phyloP scores from a whole-genome alignment of 2,329 filamentous ascomycete genomes.

The Curvularia sp. region DNA sequence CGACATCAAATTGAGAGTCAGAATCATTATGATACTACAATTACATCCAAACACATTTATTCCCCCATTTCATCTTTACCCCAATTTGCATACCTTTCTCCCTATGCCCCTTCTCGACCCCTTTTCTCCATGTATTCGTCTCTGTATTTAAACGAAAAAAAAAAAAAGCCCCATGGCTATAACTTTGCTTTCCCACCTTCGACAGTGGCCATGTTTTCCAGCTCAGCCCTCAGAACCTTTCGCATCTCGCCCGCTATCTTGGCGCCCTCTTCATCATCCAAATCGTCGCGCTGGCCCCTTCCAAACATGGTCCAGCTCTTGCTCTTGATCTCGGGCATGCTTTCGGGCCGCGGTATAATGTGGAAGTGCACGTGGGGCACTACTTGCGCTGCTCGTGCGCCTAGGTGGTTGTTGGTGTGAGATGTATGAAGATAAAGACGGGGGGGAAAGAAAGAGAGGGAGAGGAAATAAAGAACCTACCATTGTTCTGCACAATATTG shows the following conservation, averaged over 20 bases:
- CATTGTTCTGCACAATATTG: conserved; percentile 98
- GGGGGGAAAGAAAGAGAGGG: conserved; percentile 1
- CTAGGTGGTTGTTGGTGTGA: conserved; percentile 43
- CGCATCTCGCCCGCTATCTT: conserved; percentile 63
- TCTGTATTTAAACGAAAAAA: no score
- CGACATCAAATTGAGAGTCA: background rate
- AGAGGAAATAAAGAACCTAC: conserved; percentile 45
- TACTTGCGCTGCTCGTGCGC: conserved; percentile 86
- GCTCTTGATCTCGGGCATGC: conserved; percentile 59
- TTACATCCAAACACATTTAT: background rate
- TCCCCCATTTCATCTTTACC: no score
- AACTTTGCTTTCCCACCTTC: conserved; percentile 11
- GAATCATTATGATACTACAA: background rate
- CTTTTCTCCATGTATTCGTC: no score
- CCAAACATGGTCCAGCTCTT: conserved; percentile 86
- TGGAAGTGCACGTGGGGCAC: conserved; percentile 96
- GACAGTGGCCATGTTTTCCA: conserved; percentile 34
- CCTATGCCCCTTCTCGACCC: no score
- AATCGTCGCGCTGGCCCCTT: conserved; percentile 71
- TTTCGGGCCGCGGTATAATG: conserved; percentile 79
- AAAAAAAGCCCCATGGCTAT: background rate
- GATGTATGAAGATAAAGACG: background rate
- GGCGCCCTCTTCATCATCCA: conserved; percentile 77
- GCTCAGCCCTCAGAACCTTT: conserved; percentile 50
- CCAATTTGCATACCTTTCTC: background rate